These are phyloP conservation scores for Cephalotrichum gorgonifer DNA, from an alignment of 2,329 filamentous ascomycete species.

Conservation along the genomic window DNA sequence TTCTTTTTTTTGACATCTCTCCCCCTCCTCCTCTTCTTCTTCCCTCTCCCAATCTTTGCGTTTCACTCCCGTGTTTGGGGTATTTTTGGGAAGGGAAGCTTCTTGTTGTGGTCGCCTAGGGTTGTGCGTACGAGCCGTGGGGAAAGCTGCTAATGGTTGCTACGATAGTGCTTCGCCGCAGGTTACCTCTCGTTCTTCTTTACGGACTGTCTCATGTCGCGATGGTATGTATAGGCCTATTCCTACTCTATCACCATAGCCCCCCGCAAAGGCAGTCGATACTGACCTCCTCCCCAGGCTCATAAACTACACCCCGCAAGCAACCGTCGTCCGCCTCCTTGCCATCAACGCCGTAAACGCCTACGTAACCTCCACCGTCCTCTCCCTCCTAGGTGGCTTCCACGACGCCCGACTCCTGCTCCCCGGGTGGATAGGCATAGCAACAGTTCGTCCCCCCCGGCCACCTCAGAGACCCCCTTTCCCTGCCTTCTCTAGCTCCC, in stretches of 20 bases:
- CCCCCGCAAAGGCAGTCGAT: background rate
- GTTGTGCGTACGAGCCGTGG: too few relatives aligned
- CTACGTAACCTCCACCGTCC: constrained; percentile 63
- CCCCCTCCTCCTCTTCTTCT: too few relatives aligned
- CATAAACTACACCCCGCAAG: constrained; percentile 71
- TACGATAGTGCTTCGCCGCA: constrained; percentile 62
- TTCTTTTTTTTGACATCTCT: constrained; percentile 1
- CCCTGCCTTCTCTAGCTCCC: background rate
- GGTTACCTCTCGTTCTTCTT: constrained; percentile 77
- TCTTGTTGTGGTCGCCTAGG: too few relatives aligned
- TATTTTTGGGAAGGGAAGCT: too few relatives aligned
- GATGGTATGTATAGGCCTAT: constrained; percentile 50
- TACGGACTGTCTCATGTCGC: constrained; percentile 74
- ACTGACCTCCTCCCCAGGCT: constrained; percentile 43
- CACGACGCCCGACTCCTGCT: constrained; percentile 61
- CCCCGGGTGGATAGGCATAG: constrained; percentile 69
- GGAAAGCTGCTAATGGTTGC: background rate
- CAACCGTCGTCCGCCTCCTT: constrained; percentile 69
- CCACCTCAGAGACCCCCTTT: too few relatives aligned
- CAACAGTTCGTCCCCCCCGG: constrained; percentile 42
- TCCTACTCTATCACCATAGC: background rate
- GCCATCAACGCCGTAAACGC: constrained; percentile 66
- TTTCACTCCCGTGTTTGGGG: too few relatives aligned
- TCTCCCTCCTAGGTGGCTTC: constrained; percentile 60
- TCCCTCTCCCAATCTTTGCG: too few relatives aligned